A percentile compares a stretch with the other conserved stretches of the same genome.
These are phyloP conservation scores for Metschnikowia matae DNA, from an alignment of 805 yeast species.

Conservation along the genomic window DNA sequence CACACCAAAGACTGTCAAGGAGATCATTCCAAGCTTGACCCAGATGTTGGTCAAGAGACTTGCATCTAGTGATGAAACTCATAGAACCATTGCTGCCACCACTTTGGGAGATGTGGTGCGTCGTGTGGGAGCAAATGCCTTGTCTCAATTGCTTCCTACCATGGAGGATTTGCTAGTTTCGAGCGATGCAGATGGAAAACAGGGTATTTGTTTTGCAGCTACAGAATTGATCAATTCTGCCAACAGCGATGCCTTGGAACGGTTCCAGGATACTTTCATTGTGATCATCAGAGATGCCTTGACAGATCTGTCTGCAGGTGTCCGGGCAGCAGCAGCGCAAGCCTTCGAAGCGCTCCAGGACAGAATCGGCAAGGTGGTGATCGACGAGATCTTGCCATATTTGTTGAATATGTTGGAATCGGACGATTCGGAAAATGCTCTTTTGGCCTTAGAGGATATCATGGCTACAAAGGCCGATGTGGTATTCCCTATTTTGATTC, in stretches of 20 bases:
- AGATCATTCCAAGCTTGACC: constrained; percentile 80
- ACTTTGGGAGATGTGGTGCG: constrained; percentile 93
- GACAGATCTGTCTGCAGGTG: constrained; percentile 66
- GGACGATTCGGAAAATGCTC: constrained; percentile 64
- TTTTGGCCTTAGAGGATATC: constrained; percentile 84
- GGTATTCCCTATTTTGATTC: constrained; percentile 89
- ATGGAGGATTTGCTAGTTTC: constrained; percentile 59
- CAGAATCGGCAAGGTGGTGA: constrained; percentile 75
- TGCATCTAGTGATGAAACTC: constrained; percentile 75
- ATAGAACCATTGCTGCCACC: constrained; percentile 85
- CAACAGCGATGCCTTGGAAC: constrained; percentile 52
- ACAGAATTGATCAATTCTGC: constrained; percentile 81
- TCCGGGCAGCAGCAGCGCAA: constrained; percentile 86
- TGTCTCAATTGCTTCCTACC: constrained; percentile 81
- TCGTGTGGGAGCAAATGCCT: constrained; percentile 86
- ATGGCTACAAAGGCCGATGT: constrained; percentile 87
- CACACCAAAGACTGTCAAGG: constrained; percentile 92
- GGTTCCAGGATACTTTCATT: constrained; percentile 67
- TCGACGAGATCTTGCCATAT: constrained; percentile 85
- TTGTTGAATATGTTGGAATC: constrained; percentile 65
- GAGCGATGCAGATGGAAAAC: constrained; percentile 79
- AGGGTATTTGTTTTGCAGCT: constrained; percentile 94
- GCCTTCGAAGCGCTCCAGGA: constrained; percentile 88
- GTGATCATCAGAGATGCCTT: constrained; percentile 73
- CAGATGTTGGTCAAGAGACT: constrained; percentile 74